Percentiles rank a stretch among this genome's conserved stretches.
phyloP scores from a whole-genome alignment of 192 early-diverging fungal species.

The Gryganskiella cystojenkinii region DNA sequence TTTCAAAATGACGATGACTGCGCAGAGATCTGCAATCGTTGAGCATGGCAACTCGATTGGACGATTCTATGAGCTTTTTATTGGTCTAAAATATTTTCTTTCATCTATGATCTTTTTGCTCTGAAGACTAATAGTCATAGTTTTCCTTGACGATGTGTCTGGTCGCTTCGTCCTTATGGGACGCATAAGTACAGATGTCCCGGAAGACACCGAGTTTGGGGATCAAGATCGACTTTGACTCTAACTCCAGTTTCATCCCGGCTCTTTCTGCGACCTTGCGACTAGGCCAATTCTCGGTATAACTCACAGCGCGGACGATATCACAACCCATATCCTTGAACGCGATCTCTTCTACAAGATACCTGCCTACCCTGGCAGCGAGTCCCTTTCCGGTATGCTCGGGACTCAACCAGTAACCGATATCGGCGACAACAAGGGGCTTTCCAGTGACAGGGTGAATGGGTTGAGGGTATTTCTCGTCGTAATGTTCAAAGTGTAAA shows the following conservation, averaged over 20 bases:
- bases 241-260: constrained; percentile 32
- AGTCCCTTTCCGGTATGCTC: neutral
- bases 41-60: no score
- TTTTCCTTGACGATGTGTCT: constrained; percentile 19
- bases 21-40: neutral
- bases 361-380: neutral
- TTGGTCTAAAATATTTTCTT: neutral
- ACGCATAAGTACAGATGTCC: constrained; percentile 24
- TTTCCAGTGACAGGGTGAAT: neutral
- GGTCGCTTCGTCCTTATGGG: constrained; percentile 19
- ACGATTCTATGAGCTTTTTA: no score
- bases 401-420: constrained; percentile 9
- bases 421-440: neutral
- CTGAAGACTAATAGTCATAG: constrained; percentile 43
- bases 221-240: constrained; percentile 12
- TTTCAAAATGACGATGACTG: neutral
- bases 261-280: constrained; percentile 20
- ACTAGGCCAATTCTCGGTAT: constrained; percentile 15
- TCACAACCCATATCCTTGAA: constrained; percentile 33
- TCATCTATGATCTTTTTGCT: neutral
- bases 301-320: constrained; percentile 29
- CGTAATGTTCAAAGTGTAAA: neutral
- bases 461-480: neutral
- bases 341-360: constrained; percentile 5
- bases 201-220: constrained; percentile 18